Evolutionary conservation across 2,329 filamentous ascomycete genomes (phyloP).

Genomic region (Penicillium sp.): DNA sequence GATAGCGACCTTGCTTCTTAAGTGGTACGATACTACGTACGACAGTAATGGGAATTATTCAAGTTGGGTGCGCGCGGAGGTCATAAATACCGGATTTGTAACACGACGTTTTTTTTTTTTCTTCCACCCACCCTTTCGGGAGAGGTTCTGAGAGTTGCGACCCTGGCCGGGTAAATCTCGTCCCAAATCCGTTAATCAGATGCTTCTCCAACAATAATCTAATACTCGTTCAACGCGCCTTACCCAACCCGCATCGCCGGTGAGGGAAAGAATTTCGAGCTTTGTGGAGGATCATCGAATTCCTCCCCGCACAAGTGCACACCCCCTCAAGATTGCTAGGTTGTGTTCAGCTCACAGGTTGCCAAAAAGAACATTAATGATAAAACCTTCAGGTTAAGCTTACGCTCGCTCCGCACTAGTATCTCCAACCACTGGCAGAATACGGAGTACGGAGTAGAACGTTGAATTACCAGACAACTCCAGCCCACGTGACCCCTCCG

Average conservation of each 20-base stretch:
- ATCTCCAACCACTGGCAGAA: background rate
- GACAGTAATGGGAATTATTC: no score
- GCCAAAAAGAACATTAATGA: background rate
- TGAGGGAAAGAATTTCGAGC: constrained; percentile 26
- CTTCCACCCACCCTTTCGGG: background rate
- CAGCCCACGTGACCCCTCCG: constrained; percentile 8
- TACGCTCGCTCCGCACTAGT: background rate
- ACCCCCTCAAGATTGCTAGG: background rate
- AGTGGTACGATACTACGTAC: no score
- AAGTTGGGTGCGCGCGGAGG: background rate
- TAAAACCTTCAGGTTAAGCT: background rate
- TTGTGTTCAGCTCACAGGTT: background rate
- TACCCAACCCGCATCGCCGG: constrained; percentile 30
- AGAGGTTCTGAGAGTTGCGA: constrained; percentile 6
- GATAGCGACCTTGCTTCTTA: background rate
- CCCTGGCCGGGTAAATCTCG: constrained; percentile 9
- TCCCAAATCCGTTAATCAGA: constrained; percentile 1
- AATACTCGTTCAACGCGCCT: background rate
- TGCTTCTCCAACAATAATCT: constrained; percentile 9
- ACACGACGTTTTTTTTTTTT: constrained; percentile 4
- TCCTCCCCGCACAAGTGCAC: constrained; percentile 10
- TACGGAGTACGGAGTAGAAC: background rate
- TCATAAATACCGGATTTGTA: constrained; percentile 7
- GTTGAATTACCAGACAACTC: no score
- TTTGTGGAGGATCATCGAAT: constrained; percentile 4